A percentile compares a stretch with the other conserved stretches of the same genome.
Conservation (phyloP, 2,329 filamentous ascomycete genomes). For the Sarocladiaceae sp. region DNA sequence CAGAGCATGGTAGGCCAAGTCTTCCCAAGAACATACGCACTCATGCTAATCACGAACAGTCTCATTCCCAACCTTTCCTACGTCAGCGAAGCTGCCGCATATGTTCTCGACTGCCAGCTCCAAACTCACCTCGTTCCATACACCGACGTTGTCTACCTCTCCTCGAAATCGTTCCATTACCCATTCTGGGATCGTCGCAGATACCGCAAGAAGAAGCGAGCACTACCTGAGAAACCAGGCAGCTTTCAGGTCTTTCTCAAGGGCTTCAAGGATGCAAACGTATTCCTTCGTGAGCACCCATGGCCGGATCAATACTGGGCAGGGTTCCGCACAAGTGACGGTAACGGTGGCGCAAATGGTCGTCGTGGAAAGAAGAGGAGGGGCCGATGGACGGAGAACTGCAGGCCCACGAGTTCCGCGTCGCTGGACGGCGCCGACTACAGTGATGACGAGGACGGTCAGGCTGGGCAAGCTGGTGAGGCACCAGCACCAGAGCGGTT, state of each 20-base stretch:
- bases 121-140: conserved; percentile 92
- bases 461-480: conserved; percentile 27
- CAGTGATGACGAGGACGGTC: conserved; percentile 51
- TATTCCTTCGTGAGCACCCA: conserved; percentile 90
- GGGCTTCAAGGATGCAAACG: conserved; percentile 93
- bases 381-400: conserved; percentile 72
- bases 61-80: conserved; percentile 97
- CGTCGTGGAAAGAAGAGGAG: conserved; percentile 48
- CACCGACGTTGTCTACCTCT: conserved; percentile 89
- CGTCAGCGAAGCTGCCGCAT: conserved; percentile 94
- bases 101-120: conserved; percentile 86
- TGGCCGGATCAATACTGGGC: conserved; percentile 88
- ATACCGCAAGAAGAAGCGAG: conserved; percentile 81
- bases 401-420: conserved; percentile 54
- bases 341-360: conserved; percentile 46
- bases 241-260: conserved; percentile 98
- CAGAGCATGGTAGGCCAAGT: conserved; percentile 64
- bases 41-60: conserved; percentile 36
- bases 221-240: conserved; percentile 82
- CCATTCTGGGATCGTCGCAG: conserved; percentile 94
- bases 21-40: neutral
- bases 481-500: conserved; percentile 55
- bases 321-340: conserved; percentile 65
- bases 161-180: conserved; percentile 96
- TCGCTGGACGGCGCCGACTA: conserved; percentile 61